These are phyloP conservation scores for Fusarium dimerum DNA, from an alignment of 2,329 filamentous ascomycete species.

Conservation along the genomic window DNA sequence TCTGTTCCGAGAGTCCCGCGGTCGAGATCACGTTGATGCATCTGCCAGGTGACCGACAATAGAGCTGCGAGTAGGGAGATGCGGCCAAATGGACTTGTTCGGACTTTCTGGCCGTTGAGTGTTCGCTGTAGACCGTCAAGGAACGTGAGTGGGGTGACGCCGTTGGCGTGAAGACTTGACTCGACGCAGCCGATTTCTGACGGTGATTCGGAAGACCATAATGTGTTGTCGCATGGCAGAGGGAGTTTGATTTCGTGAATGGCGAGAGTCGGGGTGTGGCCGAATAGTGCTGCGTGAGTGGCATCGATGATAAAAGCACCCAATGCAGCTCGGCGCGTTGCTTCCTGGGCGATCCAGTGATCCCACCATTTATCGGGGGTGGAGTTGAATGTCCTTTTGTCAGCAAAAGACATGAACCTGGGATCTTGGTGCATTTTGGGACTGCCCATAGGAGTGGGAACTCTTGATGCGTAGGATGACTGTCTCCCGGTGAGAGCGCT, in stretches of 20 bases:
- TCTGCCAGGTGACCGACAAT: constrained; percentile 30
- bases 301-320: constrained; percentile 31
- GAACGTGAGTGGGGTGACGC: constrained; percentile 29
- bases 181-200: constrained; percentile 32
- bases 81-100: constrained; percentile 30
- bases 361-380: constrained; percentile 32
- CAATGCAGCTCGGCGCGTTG: constrained; percentile 29
- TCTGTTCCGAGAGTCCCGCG: constrained; percentile 27
- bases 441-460: constrained; percentile 24
- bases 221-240: constrained; percentile 29
- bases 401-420: constrained; percentile 11
- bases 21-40: constrained; percentile 30
- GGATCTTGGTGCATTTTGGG: constrained; percentile 19
- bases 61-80: constrained; percentile 27
- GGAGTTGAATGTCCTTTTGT: constrained; percentile 18
- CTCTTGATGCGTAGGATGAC: constrained; percentile 27
- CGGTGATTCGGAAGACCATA: constrained; percentile 32
- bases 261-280: constrained; percentile 30
- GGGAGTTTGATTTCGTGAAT: constrained; percentile 32
- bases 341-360: constrained; percentile 33
- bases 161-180: constrained; percentile 30
- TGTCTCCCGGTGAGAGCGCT: constrained; percentile 31
- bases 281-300: constrained; percentile 30
- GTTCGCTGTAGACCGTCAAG: constrained; percentile 29
- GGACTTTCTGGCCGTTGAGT: constrained; percentile 28